phyloP scores from a whole-genome alignment of 2,329 filamentous ascomycete species.

The Amylocarpus encephaloides region DNA sequence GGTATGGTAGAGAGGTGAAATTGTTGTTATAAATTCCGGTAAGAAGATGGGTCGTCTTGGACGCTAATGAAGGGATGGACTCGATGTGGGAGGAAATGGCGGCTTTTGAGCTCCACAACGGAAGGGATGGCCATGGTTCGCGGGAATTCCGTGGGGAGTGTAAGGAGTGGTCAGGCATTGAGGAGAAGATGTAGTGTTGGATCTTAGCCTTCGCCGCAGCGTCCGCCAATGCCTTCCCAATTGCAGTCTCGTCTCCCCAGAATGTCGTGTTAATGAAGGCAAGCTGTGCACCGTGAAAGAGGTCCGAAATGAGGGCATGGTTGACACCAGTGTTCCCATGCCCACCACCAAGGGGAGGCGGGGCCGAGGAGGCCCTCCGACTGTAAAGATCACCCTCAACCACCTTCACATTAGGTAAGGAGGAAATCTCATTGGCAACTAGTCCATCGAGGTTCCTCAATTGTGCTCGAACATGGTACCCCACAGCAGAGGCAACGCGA shows the following conservation, averaged over 20 bases:
- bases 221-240: slow-evolving; percentile 82
- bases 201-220: slow-evolving; percentile 79
- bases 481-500: slow-evolving; percentile 86
- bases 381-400: slow-evolving; percentile 59
- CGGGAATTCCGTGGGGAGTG: slow-evolving; percentile 48
- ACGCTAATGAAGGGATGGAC: slow-evolving; percentile 51
- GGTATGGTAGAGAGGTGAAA: slow-evolving; percentile 88
- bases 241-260: slow-evolving; percentile 88
- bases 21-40: slow-evolving; percentile 99
- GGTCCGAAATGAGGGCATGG: slow-evolving; percentile 61
- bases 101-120: slow-evolving; percentile 89
- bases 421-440: slow-evolving; percentile 78
- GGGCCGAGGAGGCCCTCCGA: slow-evolving; percentile 36
- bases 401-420: slow-evolving; percentile 68
- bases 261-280: slow-evolving; percentile 98
- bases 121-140: slow-evolving; percentile 67
- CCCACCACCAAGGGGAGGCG: slow-evolving; percentile 53
- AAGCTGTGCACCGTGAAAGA: slow-evolving; percentile 78
- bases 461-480: slow-evolving; percentile 89
- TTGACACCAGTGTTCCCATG: slow-evolving; percentile 65
- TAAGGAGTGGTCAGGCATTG: slow-evolving; percentile 89
- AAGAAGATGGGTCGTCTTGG: slow-evolving; percentile 90
- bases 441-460: slow-evolving; percentile 80
- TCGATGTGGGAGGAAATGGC: slow-evolving; percentile 87
- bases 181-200: slow-evolving; percentile 91